Evolutionary conservation across 2,329 filamentous ascomycete genomes (phyloP), one percentile per base, ranked within the genome.

Genomic region (Fusarium sterilihyphosum): DNA sequence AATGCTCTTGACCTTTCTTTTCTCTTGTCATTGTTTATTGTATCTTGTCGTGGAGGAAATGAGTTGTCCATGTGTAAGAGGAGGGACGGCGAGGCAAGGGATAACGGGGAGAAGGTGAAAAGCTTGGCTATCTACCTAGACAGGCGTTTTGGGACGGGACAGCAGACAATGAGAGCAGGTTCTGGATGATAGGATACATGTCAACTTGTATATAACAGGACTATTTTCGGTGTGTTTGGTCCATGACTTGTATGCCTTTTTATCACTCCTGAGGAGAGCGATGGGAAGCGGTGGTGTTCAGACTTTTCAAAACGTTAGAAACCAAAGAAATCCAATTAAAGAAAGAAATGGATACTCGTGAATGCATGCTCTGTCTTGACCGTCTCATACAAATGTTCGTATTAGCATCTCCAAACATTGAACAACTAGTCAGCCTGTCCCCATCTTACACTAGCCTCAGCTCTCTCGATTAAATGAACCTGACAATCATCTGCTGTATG

Each of bases 121-220:
- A 65, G 73, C 68, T 77, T 76, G 73, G 57, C 57, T 76, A 68
- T 43, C 22, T 76, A 68, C 38, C 22, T 74, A 66, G 68, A 75
- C 68, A 60, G 72, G 72, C 57, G 61, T 75, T 74, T 66, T 49
- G 43, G 67, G 61, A 60, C 29, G 33, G 47, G 50, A 58, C 35
- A 50, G 49, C 35, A 52, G 41, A 46, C 53, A 31, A 38, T 47
- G 40, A 38, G 63, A 64, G 49, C 57, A 37, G 58, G 61, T 40
- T 70, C 18, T 59, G 41, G 37, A 59, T 65, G 66, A 26, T 49
- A 59, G 63, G 66, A 62, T 75, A 67, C 70, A 78, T 77, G 75
- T 77, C 69, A 67, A 69, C 60, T 67, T 78, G 77, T 78, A 78
- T 72, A 78, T 78, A 70, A 70, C 54, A 72, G 74, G 70, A 67